A percentile compares a stretch with the other conserved stretches of the same genome.
phyloP scores from a whole-genome alignment of 2,329 filamentous ascomycete species.

The Lachnellula cervina region DNA sequence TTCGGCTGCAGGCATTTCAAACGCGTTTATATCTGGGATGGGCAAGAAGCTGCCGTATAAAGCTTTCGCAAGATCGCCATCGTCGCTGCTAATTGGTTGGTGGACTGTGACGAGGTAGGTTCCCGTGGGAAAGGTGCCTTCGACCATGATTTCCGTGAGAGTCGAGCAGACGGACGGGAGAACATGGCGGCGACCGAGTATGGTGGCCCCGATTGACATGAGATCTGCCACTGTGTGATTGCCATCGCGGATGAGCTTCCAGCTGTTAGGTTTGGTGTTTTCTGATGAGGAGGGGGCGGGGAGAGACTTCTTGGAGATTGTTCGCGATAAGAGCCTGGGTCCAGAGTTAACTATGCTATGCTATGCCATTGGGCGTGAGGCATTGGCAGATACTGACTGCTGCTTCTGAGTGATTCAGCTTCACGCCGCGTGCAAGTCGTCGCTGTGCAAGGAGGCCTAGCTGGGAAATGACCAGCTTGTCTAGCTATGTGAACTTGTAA shows the following conservation, averaged over 20 bases:
- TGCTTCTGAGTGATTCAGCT: constrained; percentile 86
- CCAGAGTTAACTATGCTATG: constrained; percentile 8
- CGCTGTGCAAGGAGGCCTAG: constrained; percentile 82
- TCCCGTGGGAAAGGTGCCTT: constrained; percentile 86
- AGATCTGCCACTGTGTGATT: constrained; percentile 87
- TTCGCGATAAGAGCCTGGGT: constrained; percentile 72
- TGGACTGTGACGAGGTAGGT: constrained; percentile 95
- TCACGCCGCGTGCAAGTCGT: constrained; percentile 80
- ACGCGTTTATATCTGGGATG: constrained; percentile 62
- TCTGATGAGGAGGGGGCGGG: background rate
- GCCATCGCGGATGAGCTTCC: constrained; percentile 86
- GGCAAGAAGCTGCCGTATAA: constrained; percentile 91
- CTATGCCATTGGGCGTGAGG: background rate
- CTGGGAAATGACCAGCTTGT: constrained; percentile 93
- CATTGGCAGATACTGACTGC: constrained; percentile 49
- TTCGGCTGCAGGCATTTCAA: constrained; percentile 59
- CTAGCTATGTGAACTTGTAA: constrained; percentile 55
- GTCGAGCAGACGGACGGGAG: constrained; percentile 75
- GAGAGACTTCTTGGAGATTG: constrained; percentile 74
- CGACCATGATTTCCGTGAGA: constrained; percentile 81
- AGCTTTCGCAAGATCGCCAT: constrained; percentile 80
- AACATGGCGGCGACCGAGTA: constrained; percentile 91
- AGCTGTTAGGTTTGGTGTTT: constrained; percentile 12
- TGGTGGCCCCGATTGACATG: constrained; percentile 84
- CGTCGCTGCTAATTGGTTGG: constrained; percentile 78